Evolutionary conservation across 2,329 filamentous ascomycete genomes (phyloP).

Genomic region (Xylaria polymorpha): DNA sequence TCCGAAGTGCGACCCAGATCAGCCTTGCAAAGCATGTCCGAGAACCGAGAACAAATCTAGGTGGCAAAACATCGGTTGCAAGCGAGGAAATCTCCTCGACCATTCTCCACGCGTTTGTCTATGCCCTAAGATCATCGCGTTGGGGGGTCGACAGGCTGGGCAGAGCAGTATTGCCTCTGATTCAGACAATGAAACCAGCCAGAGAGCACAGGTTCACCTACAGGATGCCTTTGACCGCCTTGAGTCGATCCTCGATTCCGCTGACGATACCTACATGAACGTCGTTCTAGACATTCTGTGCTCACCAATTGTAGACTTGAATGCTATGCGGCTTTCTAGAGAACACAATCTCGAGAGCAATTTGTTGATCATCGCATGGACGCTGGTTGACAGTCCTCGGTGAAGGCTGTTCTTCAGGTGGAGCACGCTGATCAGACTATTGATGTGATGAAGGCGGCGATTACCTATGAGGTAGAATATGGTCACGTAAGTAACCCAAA

Average conservation of each 20-base stretch:
- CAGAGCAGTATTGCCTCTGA: not conserved
- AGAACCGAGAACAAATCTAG: constrained; percentile 11
- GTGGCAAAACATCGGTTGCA: constrained; percentile 19
- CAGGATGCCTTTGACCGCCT: constrained; percentile 13
- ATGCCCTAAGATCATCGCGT: constrained; percentile 2
- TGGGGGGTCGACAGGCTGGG: not conserved
- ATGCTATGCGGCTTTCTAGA: not conserved
- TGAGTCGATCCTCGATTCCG: constrained; percentile 5
- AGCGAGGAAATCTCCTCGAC: constrained; percentile 7
- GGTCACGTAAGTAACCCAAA: constrained; percentile 12
- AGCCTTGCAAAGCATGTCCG: constrained; percentile 16
- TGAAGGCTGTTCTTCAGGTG: constrained; percentile 8
- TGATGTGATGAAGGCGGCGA: constrained; percentile 17
- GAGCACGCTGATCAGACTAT: constrained; percentile 5
- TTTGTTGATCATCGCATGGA: constrained; percentile 8
- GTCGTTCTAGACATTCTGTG: constrained; percentile 17
- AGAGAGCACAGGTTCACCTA: not conserved
- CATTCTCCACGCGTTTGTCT: constrained; percentile 13
- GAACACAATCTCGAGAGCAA: constrained; percentile 1
- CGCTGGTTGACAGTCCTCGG: constrained; percentile 6
- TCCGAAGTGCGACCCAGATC: constrained; percentile 13
- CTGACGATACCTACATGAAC: constrained; percentile 16
- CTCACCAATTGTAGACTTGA: constrained; percentile 5
- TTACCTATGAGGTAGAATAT: constrained; percentile 15
- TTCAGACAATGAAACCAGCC: not conserved